phyloP scores from a whole-genome alignment of 164 flowering plant species.

The Aristolochia californica region DNA sequence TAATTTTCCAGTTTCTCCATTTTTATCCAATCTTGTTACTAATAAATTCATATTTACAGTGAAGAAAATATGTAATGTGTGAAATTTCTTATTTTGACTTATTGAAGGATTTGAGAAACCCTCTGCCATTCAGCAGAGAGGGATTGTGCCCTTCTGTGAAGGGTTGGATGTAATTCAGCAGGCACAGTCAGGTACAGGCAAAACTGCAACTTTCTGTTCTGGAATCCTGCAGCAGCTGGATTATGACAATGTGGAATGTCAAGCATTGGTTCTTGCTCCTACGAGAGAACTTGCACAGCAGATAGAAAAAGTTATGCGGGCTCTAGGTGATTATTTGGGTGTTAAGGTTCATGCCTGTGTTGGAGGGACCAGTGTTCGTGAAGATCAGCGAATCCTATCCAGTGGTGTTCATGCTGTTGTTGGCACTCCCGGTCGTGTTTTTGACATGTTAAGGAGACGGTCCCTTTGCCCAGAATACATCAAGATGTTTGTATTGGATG shows the following conservation, averaged over 20 bases:
- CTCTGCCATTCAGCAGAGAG: conserved; percentile 83
- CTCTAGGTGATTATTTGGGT: conserved; percentile 80
- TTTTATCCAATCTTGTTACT: neutral
- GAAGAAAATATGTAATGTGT: neutral
- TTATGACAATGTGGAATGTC: conserved; percentile 54
- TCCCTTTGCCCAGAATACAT: conserved; percentile 67
- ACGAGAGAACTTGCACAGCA: conserved; percentile 84
- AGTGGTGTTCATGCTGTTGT: conserved; percentile 81
- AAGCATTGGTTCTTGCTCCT: conserved; percentile 79
- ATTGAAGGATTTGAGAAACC: conserved; percentile 80
- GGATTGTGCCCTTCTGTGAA: conserved; percentile 80
- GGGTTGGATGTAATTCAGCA: conserved; percentile 86
- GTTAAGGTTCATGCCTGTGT: conserved; percentile 93
- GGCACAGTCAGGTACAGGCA: conserved; percentile 90
- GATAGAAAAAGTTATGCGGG: conserved; percentile 88
- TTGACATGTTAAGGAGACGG: conserved; percentile 70
- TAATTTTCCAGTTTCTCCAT: conserved; percentile 6
- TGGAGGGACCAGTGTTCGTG: conserved; percentile 91
- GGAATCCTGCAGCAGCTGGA: conserved; percentile 81
- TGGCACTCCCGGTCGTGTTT: conserved; percentile 86
- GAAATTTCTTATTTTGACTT: neutral
- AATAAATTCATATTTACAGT: neutral
- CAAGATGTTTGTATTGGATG: conserved; percentile 81
- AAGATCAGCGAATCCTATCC: conserved; percentile 71
- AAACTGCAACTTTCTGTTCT: conserved; percentile 84